Base-by-base conservation (phyloP, 2,329 filamentous ascomycete genomes). In the Paecilomyces sp. region DNA sequence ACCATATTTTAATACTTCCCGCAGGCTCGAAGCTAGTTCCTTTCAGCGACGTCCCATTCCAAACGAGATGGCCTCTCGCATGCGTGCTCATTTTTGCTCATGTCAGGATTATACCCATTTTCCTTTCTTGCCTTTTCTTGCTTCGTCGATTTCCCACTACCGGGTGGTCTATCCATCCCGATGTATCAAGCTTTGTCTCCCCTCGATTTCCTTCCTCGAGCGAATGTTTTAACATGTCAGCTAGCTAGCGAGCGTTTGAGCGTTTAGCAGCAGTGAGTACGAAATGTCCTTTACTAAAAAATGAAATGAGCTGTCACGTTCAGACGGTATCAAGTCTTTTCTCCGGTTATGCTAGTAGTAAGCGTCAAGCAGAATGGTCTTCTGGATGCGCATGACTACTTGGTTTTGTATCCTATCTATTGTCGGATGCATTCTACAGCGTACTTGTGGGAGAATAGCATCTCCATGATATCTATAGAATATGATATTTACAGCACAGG, bases 1-100 rank as follows among this genome's bases (percentile, higher is more conserved):
- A 67, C 61, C 47, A 28, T 30, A 51, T 58, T 58, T 31, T 47
- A 33, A 54, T 61, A 57, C 53, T 68, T 69, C 64, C 68, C 68
- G 70, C 71, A 71, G 68, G 71, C 67, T 67, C 68, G 66, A 72
- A 73, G 70, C 58, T 71, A 71, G 63, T 71, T 53, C 11, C 18
- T 24, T 53, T 53, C 51, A 25, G 22, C 25, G 11, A 24, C n/a
- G 7, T 18, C 15, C 41, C n/a, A 47, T 47, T 9, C 41, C 41
- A 18, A 22, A 18, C 41, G n/a, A 47, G 41, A 47, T 47, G 41
- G n/a, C 47, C 12, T 50, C 22, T 25, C 31, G 25, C 56, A 54
- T 58, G 3, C 18, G 22, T 58, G 9, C n/a, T 18, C 50, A 28
- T 30, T 58, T 53, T 53, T 53, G 51, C 51, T 53, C 22, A 18